Base-by-base conservation (phyloP, 805 yeast species). In the Helenozyma baotianmanensis region DNA sequence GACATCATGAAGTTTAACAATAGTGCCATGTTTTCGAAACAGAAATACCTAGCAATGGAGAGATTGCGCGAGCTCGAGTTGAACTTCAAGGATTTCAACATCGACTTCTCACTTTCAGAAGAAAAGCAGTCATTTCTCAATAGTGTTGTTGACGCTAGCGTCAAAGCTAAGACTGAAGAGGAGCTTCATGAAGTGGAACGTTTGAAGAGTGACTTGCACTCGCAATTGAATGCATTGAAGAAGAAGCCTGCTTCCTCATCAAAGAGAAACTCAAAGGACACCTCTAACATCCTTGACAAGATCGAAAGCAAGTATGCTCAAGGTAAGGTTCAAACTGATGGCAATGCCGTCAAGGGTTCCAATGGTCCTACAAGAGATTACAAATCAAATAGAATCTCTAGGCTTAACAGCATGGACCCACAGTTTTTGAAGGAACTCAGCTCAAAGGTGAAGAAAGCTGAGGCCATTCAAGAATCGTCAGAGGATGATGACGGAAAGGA, bases 1-100 rank as follows among this genome's bases (percentile, higher is more conserved):
- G 87, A 78, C 42, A 79, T 83, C 24, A 72, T 84, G 54, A 83
- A 82, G 50, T 75, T 68, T 44, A 82, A 82, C 55, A 71, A 75
- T 33, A 71, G 72, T 39, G 79, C 82, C 30, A 51, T 73, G 47
- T 69, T 80, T 56, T 65, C 70, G 27, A 74, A 74, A 39, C 81
- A 80, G 48, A 82, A 78, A 48, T 51, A 66, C 31, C 66, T 76
- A 53, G 90, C 90, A 0, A 64, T 85, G 68, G 82, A 80, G 36
- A 68, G 95, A 44, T 66, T 89, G 35, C 64, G 74, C 22, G 82
- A 81, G 41, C 68, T 89, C 33, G 92, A 86, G 51, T 62, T 64
- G 16, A 71, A 74, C 37, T 81, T 82, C 48, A 72, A 77, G 37
- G 83, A 78, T 45, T 72, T 81, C 48, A 76, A 80, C 36, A 74